Base-by-base conservation (phyloP, 2,329 filamentous ascomycete genomes). In the Stagonosporopsis chrysanthemi region DNA sequence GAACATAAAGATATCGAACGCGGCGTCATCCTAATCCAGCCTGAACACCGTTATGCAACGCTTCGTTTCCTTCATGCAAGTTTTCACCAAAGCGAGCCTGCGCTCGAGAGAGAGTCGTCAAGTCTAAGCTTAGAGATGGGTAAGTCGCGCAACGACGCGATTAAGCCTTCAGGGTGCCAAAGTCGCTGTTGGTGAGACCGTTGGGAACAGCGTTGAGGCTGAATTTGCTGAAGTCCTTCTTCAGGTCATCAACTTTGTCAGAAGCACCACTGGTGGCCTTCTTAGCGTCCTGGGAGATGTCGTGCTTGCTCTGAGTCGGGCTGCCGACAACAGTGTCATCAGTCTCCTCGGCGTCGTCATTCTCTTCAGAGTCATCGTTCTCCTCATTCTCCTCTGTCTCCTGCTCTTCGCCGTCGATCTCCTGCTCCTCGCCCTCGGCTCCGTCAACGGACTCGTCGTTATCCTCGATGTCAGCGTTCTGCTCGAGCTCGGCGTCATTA, bases 401-500 rank as follows among this genome's bases (percentile, higher is more conserved):
- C 23, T 46, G 12, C 26, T 52, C 43, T 12, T 47, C 35, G 50
- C 66, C 71, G 14, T 76, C 70, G 11, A 66, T 69, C n/a, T 65
- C 64, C 47, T 70, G 72, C n/a, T 76, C 67, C 22, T 62, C 64
- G 4, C 46, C 59, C 28, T 57, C 58, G 5, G 22, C 31, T 12
- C 22, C 54, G 39, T 57, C 54, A 23, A 57, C 54, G 28, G 54
- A 57, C 22, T 59, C 53, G 8, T 51, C 63, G 36, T 62, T 65
- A 22, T 46, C 64, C 44, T 73, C 70, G 43, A 65, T 63, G 47
- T 71, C 65, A 22, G 57, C 64, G 31, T 67, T 61, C 42, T 70
- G 67, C 46, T 69, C 67, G 5, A 62, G 66, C 57, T 73, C 56
- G 19, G 67, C 61, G 54, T 77, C 76, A 52, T 72, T 65, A 28